A percentile compares a stretch with the other conserved stretches of the same genome.
phyloP scores from a whole-genome alignment of 345 rosid genomes.

The Iberis pinnata region DNA sequence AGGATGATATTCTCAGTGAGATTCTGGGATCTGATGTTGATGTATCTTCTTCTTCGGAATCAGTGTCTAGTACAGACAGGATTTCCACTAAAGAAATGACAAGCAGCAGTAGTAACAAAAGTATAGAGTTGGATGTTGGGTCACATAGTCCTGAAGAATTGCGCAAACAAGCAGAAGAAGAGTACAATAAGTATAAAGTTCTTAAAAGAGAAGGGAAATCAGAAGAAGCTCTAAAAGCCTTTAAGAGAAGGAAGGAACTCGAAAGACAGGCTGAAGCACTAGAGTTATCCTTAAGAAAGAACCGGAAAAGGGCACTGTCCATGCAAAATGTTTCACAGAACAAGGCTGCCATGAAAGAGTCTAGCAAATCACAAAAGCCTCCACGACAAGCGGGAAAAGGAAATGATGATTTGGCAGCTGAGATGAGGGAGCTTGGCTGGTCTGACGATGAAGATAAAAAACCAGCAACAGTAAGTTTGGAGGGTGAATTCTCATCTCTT shows the following conservation, averaged over 20 bases:
- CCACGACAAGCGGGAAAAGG: slow-evolving; percentile 34
- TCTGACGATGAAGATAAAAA: slow-evolving; percentile 60
- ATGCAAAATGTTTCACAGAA: slow-evolving; percentile 30
- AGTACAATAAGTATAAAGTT: slow-evolving; percentile 56
- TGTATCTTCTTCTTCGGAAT: slow-evolving; percentile 45
- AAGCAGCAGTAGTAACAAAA: slow-evolving; percentile 34
- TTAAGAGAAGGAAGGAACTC: slow-evolving; percentile 87
- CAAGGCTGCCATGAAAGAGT: slow-evolving; percentile 38
- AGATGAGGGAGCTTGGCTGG: slow-evolving; percentile 78
- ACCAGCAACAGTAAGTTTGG: slow-evolving; percentile 48
- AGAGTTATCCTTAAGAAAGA: slow-evolving; percentile 52
- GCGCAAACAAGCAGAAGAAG: slow-evolving; percentile 67
- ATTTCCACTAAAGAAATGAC: slow-evolving; percentile 32
- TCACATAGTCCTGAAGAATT: slow-evolving; percentile 50
- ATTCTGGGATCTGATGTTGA: slow-evolving; percentile 57
- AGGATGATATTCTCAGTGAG: slow-evolving; percentile 63
- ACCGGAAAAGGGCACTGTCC: slow-evolving; percentile 40
- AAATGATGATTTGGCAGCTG: slow-evolving; percentile 57
- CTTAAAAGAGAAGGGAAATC: slow-evolving; percentile 78
- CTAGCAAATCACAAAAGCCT: slow-evolving; percentile 39
- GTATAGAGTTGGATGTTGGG: slow-evolving; percentile 28
- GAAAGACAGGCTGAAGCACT: slow-evolving; percentile 85
- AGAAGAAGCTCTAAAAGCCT: slow-evolving; percentile 80
- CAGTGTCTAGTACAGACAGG: slow-evolving; percentile 25
- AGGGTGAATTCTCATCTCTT: slow-evolving; percentile 80